Base-by-base conservation (phyloP, 2,329 filamentous ascomycete species). In the Trichoderma koningii region DNA sequence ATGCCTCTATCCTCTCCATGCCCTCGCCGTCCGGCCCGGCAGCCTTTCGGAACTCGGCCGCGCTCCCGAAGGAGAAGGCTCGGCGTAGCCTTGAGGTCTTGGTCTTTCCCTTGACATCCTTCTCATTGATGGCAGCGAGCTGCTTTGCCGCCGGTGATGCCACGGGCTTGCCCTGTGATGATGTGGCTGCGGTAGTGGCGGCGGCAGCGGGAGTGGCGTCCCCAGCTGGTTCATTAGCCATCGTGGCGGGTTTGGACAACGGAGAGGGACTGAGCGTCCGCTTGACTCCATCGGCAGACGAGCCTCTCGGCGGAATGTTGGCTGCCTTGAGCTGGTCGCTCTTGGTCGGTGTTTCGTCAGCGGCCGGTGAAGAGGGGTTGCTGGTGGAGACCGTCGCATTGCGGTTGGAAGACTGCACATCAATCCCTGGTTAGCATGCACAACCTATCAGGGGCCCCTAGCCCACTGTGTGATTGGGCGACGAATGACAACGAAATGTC, bases 11-110 rank as follows among this genome's bases (percentile, higher is more conserved):
- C 55, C 75, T 76, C 26, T 75, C 75, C 61, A 52, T 66, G 30
- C 70, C 70, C 50, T 81, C 86, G 55, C 63, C 67, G 7, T 89
- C 88, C 70, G 89, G 85, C 5, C 85, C 87, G 12, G 87, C 88
- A 14, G 88, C 90, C 73, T 90, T 90, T 68, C 90, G 86, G 55
- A 99, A 87, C 74, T 99, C 95, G 9, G 94, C 92, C 48, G 93
- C 92, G 75, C 94, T 98, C 56, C 95, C 93, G 77, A 99, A 99
- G 0, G 95, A 99, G 73, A 99, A 97, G 0, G 95, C 95, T 71
- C 95, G 86, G 63, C 95, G 87, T 66, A 99, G 82, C 69, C 93
- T 85, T 19, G 91, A 93, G 2, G 90, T 91, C 79, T 97, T 97
- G 79, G 89, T 92, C 74, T 92, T 93, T 69, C 88, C 85, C 74